Evolutionary conservation across 257 asterid genomes (phyloP).

Genomic region (Leonotis leonurus): DNA sequence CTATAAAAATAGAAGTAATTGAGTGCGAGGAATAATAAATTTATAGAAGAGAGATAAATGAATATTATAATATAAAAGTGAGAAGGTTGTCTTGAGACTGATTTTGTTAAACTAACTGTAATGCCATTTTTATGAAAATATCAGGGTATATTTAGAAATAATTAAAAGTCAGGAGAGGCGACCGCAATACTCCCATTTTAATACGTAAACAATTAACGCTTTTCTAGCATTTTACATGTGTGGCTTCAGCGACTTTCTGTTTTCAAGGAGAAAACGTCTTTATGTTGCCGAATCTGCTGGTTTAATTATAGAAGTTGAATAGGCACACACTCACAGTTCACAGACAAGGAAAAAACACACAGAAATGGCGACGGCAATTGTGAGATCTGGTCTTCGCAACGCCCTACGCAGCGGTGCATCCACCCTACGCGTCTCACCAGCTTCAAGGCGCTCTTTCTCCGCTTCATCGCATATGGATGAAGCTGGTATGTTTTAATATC

Average conservation of each 20-base stretch:
- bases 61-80: no score
- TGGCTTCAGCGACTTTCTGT: not conserved
- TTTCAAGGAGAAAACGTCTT: slow-evolving; percentile 4
- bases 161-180: not conserved
- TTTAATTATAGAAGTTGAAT: not conserved
- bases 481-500: slow-evolving; percentile 48
- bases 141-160: not conserved
- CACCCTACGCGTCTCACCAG: slow-evolving; percentile 33
- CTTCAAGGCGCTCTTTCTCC: slow-evolving; percentile 55
- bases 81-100: no score
- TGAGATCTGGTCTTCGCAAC: slow-evolving; percentile 80
- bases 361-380: slow-evolving; percentile 71
- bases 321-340: not conserved
- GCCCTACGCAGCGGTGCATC: slow-evolving; percentile 64
- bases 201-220: not conserved
- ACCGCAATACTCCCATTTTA: not conserved
- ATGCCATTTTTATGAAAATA: not conserved
- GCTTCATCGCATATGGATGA: slow-evolving; percentile 62
- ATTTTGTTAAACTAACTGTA: not conserved
- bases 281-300: not conserved
- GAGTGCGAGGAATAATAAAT: no score
- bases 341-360: not conserved
- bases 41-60: no score
- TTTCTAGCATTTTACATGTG: not conserved
- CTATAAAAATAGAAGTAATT: no score